A percentile compares a stretch with the other conserved stretches of the same genome.
phyloP scores from a whole-genome alignment of 345 rosid genomes.

The Limnanthes douglasii region DNA sequence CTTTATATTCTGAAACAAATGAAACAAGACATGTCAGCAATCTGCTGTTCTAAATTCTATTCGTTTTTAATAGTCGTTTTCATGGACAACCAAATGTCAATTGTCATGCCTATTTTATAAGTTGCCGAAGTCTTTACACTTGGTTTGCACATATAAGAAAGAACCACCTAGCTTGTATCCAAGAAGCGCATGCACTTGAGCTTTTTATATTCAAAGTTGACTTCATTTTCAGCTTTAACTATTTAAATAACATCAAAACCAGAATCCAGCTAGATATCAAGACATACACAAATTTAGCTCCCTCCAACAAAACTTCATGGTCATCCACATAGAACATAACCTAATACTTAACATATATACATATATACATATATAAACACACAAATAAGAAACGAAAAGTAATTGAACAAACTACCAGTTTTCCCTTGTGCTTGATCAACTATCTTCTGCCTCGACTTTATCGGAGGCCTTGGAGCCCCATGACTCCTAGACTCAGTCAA shows the following conservation, averaged over 20 bases:
- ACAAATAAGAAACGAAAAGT: constrained; percentile 4
- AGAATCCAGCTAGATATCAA: too few relatives aligned
- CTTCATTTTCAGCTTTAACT: too few relatives aligned
- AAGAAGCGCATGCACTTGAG: neutral
- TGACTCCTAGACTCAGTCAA: constrained; percentile 14
- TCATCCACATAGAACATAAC: too few relatives aligned
- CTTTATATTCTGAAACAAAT: constrained; percentile 24
- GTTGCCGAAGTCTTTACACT: too few relatives aligned
- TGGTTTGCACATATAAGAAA: too few relatives aligned
- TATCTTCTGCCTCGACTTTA: constrained; percentile 22
- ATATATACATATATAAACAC: too few relatives aligned
- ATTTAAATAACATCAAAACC: too few relatives aligned
- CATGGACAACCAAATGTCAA: neutral
- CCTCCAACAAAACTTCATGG: too few relatives aligned
- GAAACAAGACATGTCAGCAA: neutral
- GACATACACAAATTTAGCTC: too few relatives aligned
- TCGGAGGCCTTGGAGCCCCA: constrained; percentile 26
- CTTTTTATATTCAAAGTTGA: neutral
- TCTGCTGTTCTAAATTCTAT: neutral
- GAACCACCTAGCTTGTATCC: neutral
- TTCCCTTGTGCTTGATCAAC: constrained; percentile 19
- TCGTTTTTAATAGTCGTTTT: neutral
- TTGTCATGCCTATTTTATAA: too few relatives aligned
- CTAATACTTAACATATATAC: too few relatives aligned
- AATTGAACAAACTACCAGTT: neutral